phyloP scores from a whole-genome alignment of 2,329 filamentous ascomycete genomes.

The Bipolaris sorokiniana region DNA sequence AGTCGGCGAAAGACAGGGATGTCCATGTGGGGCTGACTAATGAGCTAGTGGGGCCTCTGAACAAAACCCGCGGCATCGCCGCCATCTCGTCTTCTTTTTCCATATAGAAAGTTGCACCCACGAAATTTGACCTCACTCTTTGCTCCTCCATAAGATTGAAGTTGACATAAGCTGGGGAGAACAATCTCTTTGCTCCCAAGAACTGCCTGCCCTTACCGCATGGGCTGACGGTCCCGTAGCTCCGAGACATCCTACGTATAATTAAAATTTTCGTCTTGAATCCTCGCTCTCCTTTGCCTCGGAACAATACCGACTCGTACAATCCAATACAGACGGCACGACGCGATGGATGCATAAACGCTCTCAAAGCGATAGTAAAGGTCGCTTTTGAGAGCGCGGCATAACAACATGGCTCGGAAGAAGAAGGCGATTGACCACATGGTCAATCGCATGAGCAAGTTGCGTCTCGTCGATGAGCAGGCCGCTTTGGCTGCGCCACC shows the following conservation, averaged over 20 bases:
- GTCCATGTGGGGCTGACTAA: slow-evolving; percentile 2
- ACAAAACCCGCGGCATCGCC: slow-evolving; percentile 26
- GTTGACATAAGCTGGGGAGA: slow-evolving; percentile 64
- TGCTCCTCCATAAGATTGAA: slow-evolving; percentile 57
- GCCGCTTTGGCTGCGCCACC: background rate
- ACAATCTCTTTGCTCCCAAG: slow-evolving; percentile 49
- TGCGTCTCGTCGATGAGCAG: slow-evolving; percentile 25
- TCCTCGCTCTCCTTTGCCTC: slow-evolving; percentile 3
- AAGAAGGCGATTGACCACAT: slow-evolving; percentile 37
- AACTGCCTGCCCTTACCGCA: slow-evolving; percentile 39
- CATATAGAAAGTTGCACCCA: slow-evolving; percentile 49
- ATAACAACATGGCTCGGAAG: slow-evolving; percentile 26
- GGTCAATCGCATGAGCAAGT: slow-evolving; percentile 33
- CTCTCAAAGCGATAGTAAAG: slow-evolving; percentile 42
- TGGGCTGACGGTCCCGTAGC: slow-evolving; percentile 48
- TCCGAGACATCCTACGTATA: slow-evolving; percentile 37
- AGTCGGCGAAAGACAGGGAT: background rate
- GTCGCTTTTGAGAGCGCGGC: slow-evolving; percentile 35
- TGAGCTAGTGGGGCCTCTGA: background rate
- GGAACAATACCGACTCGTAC: slow-evolving; percentile 13
- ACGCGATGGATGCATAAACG: slow-evolving; percentile 53
- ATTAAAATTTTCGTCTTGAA: slow-evolving; percentile 14
- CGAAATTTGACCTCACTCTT: slow-evolving; percentile 65
- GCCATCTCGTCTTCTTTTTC: slow-evolving; percentile 26
- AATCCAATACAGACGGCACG: slow-evolving; percentile 15